Evolutionary conservation across 2,329 filamentous ascomycete genomes (phyloP).

Genomic region (Immersiporthe knoxdaviesiana): DNA sequence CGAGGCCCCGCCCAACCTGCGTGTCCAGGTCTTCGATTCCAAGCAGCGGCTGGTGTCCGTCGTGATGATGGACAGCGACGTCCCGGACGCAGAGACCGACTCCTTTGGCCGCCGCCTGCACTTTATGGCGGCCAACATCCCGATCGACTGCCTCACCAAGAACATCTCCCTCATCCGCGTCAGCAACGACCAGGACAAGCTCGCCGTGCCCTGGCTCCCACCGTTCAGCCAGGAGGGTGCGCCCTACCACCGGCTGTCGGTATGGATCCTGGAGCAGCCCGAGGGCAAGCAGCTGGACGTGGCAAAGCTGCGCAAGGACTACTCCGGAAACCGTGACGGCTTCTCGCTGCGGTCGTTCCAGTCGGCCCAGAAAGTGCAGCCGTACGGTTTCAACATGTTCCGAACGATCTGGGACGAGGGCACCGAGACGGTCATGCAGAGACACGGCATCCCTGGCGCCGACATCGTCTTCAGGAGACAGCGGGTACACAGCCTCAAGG

Average conservation of each 20-base stretch:
- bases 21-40: slow-evolving; percentile 81
- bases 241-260: slow-evolving; percentile 84
- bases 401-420: slow-evolving; percentile 86
- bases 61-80: slow-evolving; percentile 86
- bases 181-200: slow-evolving; percentile 59
- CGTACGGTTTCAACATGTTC: slow-evolving; percentile 87
- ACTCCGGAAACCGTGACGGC: slow-evolving; percentile 57
- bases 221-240: slow-evolving; percentile 87
- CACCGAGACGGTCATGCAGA: slow-evolving; percentile 84
- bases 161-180: slow-evolving; percentile 27
- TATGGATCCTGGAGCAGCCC: slow-evolving; percentile 83
- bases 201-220: slow-evolving; percentile 80
- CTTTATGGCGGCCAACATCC: slow-evolving; percentile 74
- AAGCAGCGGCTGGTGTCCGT: slow-evolving; percentile 83
- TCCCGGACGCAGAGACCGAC: slow-evolving; percentile 77
- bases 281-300: slow-evolving; percentile 62
- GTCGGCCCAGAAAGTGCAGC: slow-evolving; percentile 67
- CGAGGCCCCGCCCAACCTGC: slow-evolving; percentile 73
- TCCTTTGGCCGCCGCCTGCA: slow-evolving; percentile 82
- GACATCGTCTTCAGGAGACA: slow-evolving; percentile 85
- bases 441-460: slow-evolving; percentile 72
- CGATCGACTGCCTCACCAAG: slow-evolving; percentile 42
- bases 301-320: slow-evolving; percentile 57
- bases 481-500: slow-evolving; percentile 71
- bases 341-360: slow-evolving; percentile 79